Percentiles rank a stretch among this genome's conserved stretches.
Conservation (phyloP, 768 basidiomycete genomes). For the Boletus speciosus region DNA sequence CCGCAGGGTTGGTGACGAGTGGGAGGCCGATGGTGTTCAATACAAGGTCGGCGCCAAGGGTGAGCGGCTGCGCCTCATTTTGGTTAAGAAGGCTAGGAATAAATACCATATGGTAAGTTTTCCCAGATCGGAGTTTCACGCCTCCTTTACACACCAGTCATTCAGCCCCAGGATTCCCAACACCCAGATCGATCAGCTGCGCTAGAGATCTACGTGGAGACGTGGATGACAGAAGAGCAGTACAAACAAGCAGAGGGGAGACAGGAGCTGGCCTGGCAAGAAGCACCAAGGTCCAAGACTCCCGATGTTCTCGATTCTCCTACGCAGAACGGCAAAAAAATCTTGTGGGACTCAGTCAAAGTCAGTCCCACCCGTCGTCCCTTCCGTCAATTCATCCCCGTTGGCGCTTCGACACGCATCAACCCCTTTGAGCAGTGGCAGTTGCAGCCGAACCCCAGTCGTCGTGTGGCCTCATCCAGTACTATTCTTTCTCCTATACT, state of each 20-base stretch:
- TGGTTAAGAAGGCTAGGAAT: conserved; percentile 68
- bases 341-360: conserved; percentile 64
- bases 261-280: conserved; percentile 68
- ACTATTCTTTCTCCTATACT: conserved; percentile 24
- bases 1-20: conserved; percentile 68
- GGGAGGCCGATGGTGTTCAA: conserved; percentile 65
- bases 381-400: conserved; percentile 47
- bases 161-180: conserved; percentile 72
- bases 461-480: conserved; percentile 42
- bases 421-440: conserved; percentile 47
- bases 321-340: conserved; percentile 53
- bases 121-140: not conserved
- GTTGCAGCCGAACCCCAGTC: conserved; percentile 35
- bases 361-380: conserved; percentile 40
- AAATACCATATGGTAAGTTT: conserved; percentile 68
- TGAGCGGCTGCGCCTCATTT: conserved; percentile 61
- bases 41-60: conserved; percentile 74
- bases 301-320: conserved; percentile 39
- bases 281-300: conserved; percentile 43
- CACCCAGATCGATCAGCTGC: conserved; percentile 71
- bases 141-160: conserved; percentile 7
- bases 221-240: conserved; percentile 75
- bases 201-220: conserved; percentile 72
- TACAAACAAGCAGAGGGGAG: conserved; percentile 61
- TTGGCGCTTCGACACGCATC: conserved; percentile 41